Evolutionary conservation across 805 yeast species (phyloP), one percentile per base, ranked within the genome.

Genomic region (Blastobotrys terrestris): DNA sequence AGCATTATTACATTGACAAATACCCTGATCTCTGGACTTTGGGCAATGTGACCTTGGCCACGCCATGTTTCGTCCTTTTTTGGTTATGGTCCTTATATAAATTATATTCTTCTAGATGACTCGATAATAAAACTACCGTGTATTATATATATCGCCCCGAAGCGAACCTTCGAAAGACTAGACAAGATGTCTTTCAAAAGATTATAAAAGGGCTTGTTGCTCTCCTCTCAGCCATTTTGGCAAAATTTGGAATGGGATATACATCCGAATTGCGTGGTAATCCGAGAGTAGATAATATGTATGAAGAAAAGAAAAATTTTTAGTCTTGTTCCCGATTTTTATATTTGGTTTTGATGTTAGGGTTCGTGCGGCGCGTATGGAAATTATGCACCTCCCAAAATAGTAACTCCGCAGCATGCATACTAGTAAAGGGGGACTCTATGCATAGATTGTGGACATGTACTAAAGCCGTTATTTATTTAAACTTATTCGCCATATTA

Each of bases 11-110:
- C 35, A 58, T 62, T 3, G 54, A 50, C 3, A 64, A 68, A 40
- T 84, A 81, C 57, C 97, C 97, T 1, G 97, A 94, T 66, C 59
- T 94, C 3, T 88, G 94, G 91, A 87, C 87, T 0, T 75, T 92
- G 20, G 77, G 81, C 2, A 94, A 94, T 63, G 81, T 85, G 43
- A 62, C 83, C 0, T 62, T 90, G 2, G 85, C 94, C 0, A 90
- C 88, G 63, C 85, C 78, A 0, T 87, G 90, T 54, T 92, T 91
- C 61, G 65, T 70, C 0, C 62, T 85, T 46, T 87, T 87, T 61
- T 91, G 90, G 83, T 56, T 89, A n/a, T 94, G 97, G 96, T 77
- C 78, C 39, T 74, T 84, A 60, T 82, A 76, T 68, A 84, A 77
- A 55, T 65, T 81, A 39, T 72, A 64, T 52, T 63, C n/a, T 2